phyloP scores from a whole-genome alignment of 2,329 filamentous ascomycete species.

The Aaosphaeria pasadenensis region DNA sequence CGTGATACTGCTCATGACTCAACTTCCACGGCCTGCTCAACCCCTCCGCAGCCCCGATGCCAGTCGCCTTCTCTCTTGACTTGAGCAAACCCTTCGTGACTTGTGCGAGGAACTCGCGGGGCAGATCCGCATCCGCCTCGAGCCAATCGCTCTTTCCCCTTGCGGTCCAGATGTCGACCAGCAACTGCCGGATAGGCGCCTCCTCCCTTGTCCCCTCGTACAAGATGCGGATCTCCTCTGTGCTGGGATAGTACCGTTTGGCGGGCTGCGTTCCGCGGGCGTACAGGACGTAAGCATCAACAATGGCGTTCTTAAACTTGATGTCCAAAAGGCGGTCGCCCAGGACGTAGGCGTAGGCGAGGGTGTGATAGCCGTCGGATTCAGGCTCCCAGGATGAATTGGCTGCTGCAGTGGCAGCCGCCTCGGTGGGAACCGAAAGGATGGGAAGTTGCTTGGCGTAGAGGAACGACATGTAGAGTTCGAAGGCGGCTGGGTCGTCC shows the following conservation, averaged over 20 bases:
- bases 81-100: constrained; percentile 6
- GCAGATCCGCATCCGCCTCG: constrained; percentile 6
- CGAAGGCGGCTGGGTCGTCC: constrained; percentile 3
- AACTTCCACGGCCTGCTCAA: constrained; percentile 7
- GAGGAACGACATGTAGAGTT: constrained; percentile 5
- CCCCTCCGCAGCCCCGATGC: not conserved
- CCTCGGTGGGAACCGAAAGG: not conserved
- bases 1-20: constrained; percentile 8
- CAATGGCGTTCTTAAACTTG: constrained; percentile 15
- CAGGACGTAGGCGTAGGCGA: constrained; percentile 15
- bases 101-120: constrained; percentile 4
- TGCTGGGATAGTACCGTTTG: constrained; percentile 6
- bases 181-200: constrained; percentile 11
- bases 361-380: constrained; percentile 6
- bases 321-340: constrained; percentile 13
- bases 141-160: constrained; percentile 16
- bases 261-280: constrained; percentile 6
- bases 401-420: not conserved
- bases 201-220: constrained; percentile 14
- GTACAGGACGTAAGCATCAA: constrained; percentile 11
- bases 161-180: constrained; percentile 17
- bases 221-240: constrained; percentile 11
- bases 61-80: not conserved
- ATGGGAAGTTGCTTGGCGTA: constrained; percentile 4
- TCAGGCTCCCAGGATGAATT: not conserved